Base-by-base conservation (phyloP, 306 rosid genomes). In the Morella rubra region DNA sequence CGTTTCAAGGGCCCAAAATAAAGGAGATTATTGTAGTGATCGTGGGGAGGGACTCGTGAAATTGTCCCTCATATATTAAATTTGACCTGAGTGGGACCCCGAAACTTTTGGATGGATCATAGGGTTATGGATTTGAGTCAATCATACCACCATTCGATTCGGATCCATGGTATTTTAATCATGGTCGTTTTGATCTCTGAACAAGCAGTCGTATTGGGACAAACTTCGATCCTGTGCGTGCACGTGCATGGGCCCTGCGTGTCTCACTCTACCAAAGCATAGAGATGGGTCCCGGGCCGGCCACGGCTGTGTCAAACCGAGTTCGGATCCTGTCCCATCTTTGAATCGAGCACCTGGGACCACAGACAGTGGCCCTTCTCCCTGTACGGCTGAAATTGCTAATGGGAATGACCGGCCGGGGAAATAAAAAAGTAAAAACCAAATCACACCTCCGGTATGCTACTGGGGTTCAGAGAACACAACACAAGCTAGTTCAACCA, bases 171-270 rank as follows among this genome's bases (percentile, higher is more conserved):
- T 3, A 50, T 76, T 62, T 16, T 13, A 20, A 50, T n/a, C 49
- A 12, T 15, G 40, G 72, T 19, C 18, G 53, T 49, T 61, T 7
- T 9, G 13, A 37, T 9, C 14, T 8, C 3, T 71, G 69, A 52
- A 71, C 67, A 56, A n/a, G 41, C 32, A 18, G 1, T 47, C 7
- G 42, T 13, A 55, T 69, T 60, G 65, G 64, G 81, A 81, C 85
- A 78, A 56, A 76, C 69, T 40, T 40, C 76, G 62, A 74, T 54
- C 77, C 50, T 54, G 67, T 6, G 37, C 32, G 5, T 20, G 50
- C 80, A 79, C 72, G 81, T 84, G 83, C 74, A 69, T 79, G 84
- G 72, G 70, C 76, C 61, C 72, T 51, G 55, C 58, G 16, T 78
- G 82, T 64, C 79, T 66, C 49, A 16, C 50, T 41, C 5, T 50